Evolutionary conservation across 192 early-diverging fungal genomes (phyloP), one percentile per base, ranked within the genome.

Genomic region (Diversispora epigaea): DNA sequence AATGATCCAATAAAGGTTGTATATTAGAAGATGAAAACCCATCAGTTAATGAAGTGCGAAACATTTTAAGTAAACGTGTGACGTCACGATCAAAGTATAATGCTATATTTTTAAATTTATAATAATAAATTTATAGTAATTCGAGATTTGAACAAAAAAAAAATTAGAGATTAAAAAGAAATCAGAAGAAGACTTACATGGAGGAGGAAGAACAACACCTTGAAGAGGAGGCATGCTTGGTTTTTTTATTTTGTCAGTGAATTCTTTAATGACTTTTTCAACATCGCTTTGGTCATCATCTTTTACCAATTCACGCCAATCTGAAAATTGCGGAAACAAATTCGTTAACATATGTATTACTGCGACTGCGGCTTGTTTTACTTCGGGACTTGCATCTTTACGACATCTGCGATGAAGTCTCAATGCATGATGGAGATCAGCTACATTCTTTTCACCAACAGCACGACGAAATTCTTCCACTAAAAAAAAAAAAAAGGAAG

Each of bases 51-150:
- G 79, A 80, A 46, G 89, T 91, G 22, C 88, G 83, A 81, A 90
- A 98, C 96, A 98, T 98, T 46, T 90, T 88, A 15, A 89, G 79
- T 22, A 96, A 85, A 64, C 88, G 89, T 62, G 93, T 92, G n/a
- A 92, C 86, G 22, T 91, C 89, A 70, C 96, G 93, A 85, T 98
- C 97, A 85, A 95, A 98, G 85, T 97, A 97, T 12, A 98, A 85
- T 5, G 91, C 87, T 78, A 71, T n/a, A n/a, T n/a, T n/a, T n/a
- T n/a, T n/a, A n/a, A n/a, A 11, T 4, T 61, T 11, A 3, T 50
- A 49, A 32, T n/a, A 76, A 4, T 52, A 19, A n/a, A 6, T 47
- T 11, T 11, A 12, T 15, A 44, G 39, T 7, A 14, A 55, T 0
- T 67, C 14, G 17, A n/a, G n/a, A n/a, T n/a, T n/a, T n/a, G n/a